phyloP scores from a whole-genome alignment of 768 basidiomycete species.

The Exidia glandulosa region DNA sequence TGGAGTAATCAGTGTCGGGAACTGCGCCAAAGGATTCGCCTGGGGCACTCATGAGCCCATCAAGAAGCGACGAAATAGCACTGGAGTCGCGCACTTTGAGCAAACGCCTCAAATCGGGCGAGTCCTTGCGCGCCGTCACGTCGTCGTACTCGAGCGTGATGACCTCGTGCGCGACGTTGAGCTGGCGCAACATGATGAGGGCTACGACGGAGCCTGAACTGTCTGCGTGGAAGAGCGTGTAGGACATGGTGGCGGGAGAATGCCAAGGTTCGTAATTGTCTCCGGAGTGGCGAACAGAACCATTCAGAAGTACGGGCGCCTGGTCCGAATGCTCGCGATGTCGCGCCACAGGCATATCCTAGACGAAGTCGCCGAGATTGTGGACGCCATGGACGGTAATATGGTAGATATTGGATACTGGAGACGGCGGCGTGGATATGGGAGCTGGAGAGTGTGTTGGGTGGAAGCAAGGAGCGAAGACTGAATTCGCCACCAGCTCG shows the following conservation, averaged over 20 bases:
- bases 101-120: background rate
- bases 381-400: too few species aligned
- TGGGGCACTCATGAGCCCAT: background rate
- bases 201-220: background rate
- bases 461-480: too few species aligned
- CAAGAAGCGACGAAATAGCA: background rate
- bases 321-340: too few species aligned
- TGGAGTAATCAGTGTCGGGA: slow-evolving; percentile 3
- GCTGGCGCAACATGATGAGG: background rate
- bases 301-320: too few species aligned
- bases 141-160: background rate
- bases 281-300: too few species aligned
- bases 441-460: too few species aligned
- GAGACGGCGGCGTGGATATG: too few species aligned
- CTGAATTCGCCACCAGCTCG: too few species aligned
- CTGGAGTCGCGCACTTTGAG: background rate
- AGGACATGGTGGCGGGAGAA: background rate
- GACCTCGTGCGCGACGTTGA: background rate
- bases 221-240: background rate
- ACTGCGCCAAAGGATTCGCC: slow-evolving; percentile 6
- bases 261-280: background rate
- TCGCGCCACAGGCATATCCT: too few species aligned
- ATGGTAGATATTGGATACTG: too few species aligned
- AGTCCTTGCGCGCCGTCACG: background rate
- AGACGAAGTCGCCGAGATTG: too few species aligned